These are phyloP conservation scores for Erythrophleum ivorense DNA, from an alignment of 331 rosid genomes.

Conservation along the genomic window DNA sequence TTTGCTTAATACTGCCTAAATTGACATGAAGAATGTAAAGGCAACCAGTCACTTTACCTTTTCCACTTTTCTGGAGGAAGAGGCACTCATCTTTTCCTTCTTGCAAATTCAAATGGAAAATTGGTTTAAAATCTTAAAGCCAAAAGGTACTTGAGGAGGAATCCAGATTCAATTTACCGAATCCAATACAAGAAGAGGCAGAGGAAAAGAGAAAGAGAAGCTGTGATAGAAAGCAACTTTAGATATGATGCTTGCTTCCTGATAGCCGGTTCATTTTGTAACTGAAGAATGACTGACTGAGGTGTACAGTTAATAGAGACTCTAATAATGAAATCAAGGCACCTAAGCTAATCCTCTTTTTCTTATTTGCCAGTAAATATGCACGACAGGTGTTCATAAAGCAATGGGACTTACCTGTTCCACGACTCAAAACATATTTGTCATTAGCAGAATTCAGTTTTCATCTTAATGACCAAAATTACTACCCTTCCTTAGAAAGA, in stretches of 20 bases:
- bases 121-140: not conserved
- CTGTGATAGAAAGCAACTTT: slow-evolving; percentile 15
- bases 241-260: slow-evolving; percentile 19
- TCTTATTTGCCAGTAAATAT: not conserved
- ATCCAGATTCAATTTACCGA: slow-evolving; percentile 8
- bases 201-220: slow-evolving; percentile 16
- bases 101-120: slow-evolving; percentile 28
- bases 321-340: slow-evolving; percentile 22
- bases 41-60: slow-evolving; percentile 39
- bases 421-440: slow-evolving; percentile 15
- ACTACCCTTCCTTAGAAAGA: slow-evolving; percentile 31
- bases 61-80: slow-evolving; percentile 27
- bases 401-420: not conserved
- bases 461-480: slow-evolving; percentile 30
- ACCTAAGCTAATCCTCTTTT: not conserved
- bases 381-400: slow-evolving; percentile 15
- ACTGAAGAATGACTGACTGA: slow-evolving; percentile 29
- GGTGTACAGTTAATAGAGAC: slow-evolving; percentile 3
- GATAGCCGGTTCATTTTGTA: slow-evolving; percentile 19
- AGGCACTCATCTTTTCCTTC: slow-evolving; percentile 30
- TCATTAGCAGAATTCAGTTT: slow-evolving; percentile 33
- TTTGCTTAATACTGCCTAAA: not conserved
- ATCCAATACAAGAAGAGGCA: not conserved
- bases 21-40: not conserved
- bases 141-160: slow-evolving; percentile 19